Percentiles rank a stretch among this genome's conserved stretches.
Evolutionary conservation across 2,329 filamentous ascomycete genomes (phyloP).

Genomic region (Pseudogymnoascus sp.): DNA sequence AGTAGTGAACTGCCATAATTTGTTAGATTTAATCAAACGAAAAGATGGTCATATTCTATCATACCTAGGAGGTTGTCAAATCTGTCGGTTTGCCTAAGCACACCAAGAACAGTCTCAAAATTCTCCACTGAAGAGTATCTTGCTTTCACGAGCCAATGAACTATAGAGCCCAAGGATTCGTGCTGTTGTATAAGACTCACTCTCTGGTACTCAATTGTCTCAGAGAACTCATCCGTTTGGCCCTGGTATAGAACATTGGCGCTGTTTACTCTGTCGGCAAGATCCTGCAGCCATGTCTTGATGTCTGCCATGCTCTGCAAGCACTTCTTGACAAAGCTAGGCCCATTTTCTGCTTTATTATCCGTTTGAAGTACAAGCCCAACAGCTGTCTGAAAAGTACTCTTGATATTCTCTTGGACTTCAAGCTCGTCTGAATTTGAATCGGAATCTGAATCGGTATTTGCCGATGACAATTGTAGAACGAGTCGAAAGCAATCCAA

Average conservation of each 20-base stretch:
- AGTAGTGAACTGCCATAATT: slow-evolving; percentile 59
- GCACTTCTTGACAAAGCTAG: slow-evolving; percentile 66
- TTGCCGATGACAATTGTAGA: slow-evolving; percentile 48
- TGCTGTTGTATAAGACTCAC: slow-evolving; percentile 81
- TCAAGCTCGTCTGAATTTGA: slow-evolving; percentile 43
- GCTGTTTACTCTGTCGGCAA: slow-evolving; percentile 70
- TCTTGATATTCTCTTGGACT: slow-evolving; percentile 43
- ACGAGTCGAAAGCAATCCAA: slow-evolving; percentile 79
- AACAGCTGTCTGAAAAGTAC: slow-evolving; percentile 49
- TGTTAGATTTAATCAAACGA: slow-evolving; percentile 17
- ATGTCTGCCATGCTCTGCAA: slow-evolving; percentile 70
- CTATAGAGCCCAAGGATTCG: slow-evolving; percentile 75
- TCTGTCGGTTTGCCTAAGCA: slow-evolving; percentile 64
- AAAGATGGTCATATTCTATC: slow-evolving; percentile 15
- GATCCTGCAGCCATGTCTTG: slow-evolving; percentile 66
- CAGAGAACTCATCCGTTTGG: slow-evolving; percentile 57
- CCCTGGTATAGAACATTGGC: slow-evolving; percentile 66
- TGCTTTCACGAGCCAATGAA: slow-evolving; percentile 71
- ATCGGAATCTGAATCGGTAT: slow-evolving; percentile 37
- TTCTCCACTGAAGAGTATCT: slow-evolving; percentile 64
- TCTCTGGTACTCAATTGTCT: slow-evolving; percentile 75
- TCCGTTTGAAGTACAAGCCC: slow-evolving; percentile 43
- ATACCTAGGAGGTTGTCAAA: slow-evolving; percentile 61
- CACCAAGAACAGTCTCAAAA: slow-evolving; percentile 64
- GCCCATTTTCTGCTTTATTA: slow-evolving; percentile 41